These are phyloP conservation scores for Aspergillus sp. DNA, from an alignment of 2,329 filamentous ascomycete genomes.

Conservation along the genomic window DNA sequence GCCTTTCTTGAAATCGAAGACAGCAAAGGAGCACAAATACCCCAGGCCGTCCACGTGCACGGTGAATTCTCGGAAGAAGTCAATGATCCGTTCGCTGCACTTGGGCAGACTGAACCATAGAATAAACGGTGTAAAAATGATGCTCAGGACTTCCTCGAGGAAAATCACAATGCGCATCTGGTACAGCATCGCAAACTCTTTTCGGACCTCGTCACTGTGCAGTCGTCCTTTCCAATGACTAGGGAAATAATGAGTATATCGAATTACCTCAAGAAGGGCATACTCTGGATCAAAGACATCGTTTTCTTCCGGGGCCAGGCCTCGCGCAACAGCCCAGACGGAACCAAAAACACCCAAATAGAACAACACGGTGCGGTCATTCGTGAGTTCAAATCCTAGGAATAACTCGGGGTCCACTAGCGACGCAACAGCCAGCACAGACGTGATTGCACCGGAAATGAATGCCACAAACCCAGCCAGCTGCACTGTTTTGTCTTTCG, in stretches of 20 bases:
- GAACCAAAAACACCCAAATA: slow-evolving; percentile 78
- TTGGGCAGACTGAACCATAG: slow-evolving; percentile 79
- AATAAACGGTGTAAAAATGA: slow-evolving; percentile 84
- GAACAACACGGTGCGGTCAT: slow-evolving; percentile 81
- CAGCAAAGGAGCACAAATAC: slow-evolving; percentile 93
- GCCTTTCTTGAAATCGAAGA: slow-evolving; percentile 92
- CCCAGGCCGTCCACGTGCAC: slow-evolving; percentile 94
- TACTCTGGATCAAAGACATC: slow-evolving; percentile 87
- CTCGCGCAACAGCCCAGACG: slow-evolving; percentile 75
- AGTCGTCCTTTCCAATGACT: slow-evolving; percentile 80
- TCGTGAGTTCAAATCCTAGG: slow-evolving; percentile 83
- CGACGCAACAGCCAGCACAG: slow-evolving; percentile 75
- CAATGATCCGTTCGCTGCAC: slow-evolving; percentile 86
- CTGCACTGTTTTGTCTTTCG: slow-evolving; percentile 87
- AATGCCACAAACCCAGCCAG: slow-evolving; percentile 79
- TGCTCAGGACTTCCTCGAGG: slow-evolving; percentile 82
- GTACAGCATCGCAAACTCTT: slow-evolving; percentile 84
- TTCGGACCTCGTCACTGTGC: slow-evolving; percentile 89
- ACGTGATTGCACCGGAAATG: slow-evolving; percentile 75
- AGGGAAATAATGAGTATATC: slow-evolving; percentile 88
- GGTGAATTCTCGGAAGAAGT: slow-evolving; percentile 97
- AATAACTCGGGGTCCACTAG: slow-evolving; percentile 88
- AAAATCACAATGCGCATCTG: slow-evolving; percentile 91
- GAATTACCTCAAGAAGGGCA: slow-evolving; percentile 78
- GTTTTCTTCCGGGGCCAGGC: slow-evolving; percentile 79